Evolutionary conservation across 2,329 filamentous ascomycete genomes (phyloP), one percentile per base, ranked within the genome.

Genomic region (Colletotrichum tamarilloi): DNA sequence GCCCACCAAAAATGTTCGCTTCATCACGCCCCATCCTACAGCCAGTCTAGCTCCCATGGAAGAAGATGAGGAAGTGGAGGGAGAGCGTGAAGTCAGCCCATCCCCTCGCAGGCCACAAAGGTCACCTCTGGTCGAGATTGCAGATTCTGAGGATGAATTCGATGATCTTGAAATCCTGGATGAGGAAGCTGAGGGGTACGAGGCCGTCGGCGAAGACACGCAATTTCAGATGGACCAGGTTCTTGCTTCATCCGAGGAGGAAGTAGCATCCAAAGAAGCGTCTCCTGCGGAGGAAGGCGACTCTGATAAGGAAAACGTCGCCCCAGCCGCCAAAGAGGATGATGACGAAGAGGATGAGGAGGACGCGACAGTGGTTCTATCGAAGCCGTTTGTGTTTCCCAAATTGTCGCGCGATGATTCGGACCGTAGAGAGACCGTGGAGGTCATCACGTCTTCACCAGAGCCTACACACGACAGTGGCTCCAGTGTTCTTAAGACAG

Each of bases 61-160:
- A 38, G 67, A 72, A 11, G 57, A 53, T 16, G 68, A 72, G 68
- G 66, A 60, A 19, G 69, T 53, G n/a, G 24, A 26, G 8, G 38
- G 22, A 22, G 66, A 30, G 11, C 42, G 66, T 22, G 63, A 72
- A 11, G 38, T 66, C 14, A 70, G 66, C 38, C 69, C 64, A 22
- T 75, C 68, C 28, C 74, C 73, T 12, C 38, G 68, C 12, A 32
- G 67, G 22, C 73, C 58, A 2, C 46, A 42, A 35, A 67, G 63
- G 24, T 67, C 53, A n/a, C 74, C 66, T 53, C 30, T 67, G 4
- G 59, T 65, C n/a, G 86, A 88, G 69, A 88, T 89, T 35, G 85
- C 87, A 0, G 87, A 89, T 72, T 87, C 87, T 1, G 87, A 89
- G 49, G 86, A 85, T 12, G 85, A 86, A 7, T 63, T 77, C 59